A percentile compares a stretch with the other conserved stretches of the same genome.
phyloP scores from a whole-genome alignment of 805 yeast genomes.

The Lachancea kluyveri region DNA sequence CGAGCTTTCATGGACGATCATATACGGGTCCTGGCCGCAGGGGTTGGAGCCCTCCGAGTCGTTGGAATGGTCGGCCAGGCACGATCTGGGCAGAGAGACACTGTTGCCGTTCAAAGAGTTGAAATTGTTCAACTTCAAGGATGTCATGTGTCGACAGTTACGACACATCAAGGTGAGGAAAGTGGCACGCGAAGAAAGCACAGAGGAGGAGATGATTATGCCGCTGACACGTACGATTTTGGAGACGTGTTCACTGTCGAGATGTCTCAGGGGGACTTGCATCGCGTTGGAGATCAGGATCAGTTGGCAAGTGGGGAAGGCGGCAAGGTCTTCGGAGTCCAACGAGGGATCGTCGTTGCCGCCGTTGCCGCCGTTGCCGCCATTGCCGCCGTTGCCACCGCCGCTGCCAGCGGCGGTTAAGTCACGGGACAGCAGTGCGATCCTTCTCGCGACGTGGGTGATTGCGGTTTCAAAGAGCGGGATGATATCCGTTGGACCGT shows the following conservation, averaged over 20 bases:
- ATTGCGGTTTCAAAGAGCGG: conserved; percentile 80
- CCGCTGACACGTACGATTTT: conserved; percentile 90
- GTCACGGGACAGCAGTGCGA: conserved; percentile 39
- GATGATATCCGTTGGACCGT: conserved; percentile 82
- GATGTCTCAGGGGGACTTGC: conserved; percentile 66
- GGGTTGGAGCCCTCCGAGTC: conserved; percentile 24
- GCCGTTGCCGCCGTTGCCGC: no score
- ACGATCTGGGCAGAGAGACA: conserved; percentile 28
- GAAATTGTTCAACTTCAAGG: conserved; percentile 38
- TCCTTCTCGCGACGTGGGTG: conserved; percentile 77
- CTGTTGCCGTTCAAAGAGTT: conserved; percentile 28
- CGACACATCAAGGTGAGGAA: conserved; percentile 80
- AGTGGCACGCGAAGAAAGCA: conserved; percentile 82
- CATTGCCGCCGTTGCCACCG: conserved; percentile 42
- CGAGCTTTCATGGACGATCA: conserved; percentile 89
- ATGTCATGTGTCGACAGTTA: conserved; percentile 74
- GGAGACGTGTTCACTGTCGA: conserved; percentile 83
- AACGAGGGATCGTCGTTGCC: no score
- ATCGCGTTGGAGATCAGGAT: conserved; percentile 68
- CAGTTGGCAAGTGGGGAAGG: conserved; percentile 78
- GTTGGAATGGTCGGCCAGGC: conserved; percentile 25
- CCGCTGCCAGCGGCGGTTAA: conserved; percentile 13
- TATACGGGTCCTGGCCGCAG: conserved; percentile 91
- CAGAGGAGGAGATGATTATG: conserved; percentile 85
- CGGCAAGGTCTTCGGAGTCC: conserved; percentile 7